A percentile compares a stretch with the other conserved stretches of the same genome.
phyloP scores from a whole-genome alignment of 306 rosid genomes.

The Acacia melanoxylon region DNA sequence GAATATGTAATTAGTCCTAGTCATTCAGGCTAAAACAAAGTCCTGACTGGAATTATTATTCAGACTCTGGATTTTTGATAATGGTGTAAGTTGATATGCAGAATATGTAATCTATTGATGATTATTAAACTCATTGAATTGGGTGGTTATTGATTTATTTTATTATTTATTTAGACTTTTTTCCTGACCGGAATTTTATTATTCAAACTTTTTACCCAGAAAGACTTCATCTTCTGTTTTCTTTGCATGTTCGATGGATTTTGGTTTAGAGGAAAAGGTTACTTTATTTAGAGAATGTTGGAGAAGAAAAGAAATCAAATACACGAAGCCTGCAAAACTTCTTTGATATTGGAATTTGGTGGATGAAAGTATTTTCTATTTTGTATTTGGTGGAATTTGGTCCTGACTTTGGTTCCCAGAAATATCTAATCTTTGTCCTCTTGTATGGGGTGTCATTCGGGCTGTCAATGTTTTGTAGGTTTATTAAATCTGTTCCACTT shows the following conservation, averaged over 20 bases:
- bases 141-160: too few relatives aligned
- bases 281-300: not conserved
- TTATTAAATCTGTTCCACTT: too few relatives aligned
- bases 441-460: not conserved
- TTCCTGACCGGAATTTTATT: too few relatives aligned
- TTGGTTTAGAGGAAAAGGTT: not conserved
- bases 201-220: not conserved
- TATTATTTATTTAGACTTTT: too few relatives aligned
- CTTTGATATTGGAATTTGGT: not conserved
- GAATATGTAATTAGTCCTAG: too few relatives aligned
- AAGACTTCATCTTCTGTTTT: not conserved
- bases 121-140: too few relatives aligned
- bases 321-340: not conserved
- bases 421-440: not conserved
- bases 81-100: too few relatives aligned
- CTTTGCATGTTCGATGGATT: not conserved
- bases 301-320: not conserved
- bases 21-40: too few relatives aligned
- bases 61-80: too few relatives aligned
- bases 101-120: too few relatives aligned
- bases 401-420: not conserved
- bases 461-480: conserved; percentile 45
- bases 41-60: too few relatives aligned
- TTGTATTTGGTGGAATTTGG: not conserved
- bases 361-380: not conserved